Conservation (phyloP, 2,329 filamentous ascomycete species). For the Clonostachys byssicola region DNA sequence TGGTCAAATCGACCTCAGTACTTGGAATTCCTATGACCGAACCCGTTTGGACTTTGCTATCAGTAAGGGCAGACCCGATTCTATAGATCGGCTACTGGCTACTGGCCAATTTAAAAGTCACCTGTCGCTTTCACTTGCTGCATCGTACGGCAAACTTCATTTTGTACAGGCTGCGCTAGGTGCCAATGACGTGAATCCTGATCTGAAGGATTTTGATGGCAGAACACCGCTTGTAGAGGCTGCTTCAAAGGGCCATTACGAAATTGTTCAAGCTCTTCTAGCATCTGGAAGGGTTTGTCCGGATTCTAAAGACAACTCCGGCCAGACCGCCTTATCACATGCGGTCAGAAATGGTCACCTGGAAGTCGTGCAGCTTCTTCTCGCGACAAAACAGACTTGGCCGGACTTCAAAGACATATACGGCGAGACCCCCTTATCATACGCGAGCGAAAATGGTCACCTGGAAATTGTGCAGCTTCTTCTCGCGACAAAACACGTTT, state of each 20-base stretch:
- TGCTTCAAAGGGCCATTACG: neutral
- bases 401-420: neutral
- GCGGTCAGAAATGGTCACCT: neutral
- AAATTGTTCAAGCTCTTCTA: neutral
- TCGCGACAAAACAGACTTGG: neutral
- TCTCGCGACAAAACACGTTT: neutral
- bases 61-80: too few relatives aligned
- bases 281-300: neutral
- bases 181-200: too few relatives aligned
- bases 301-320: neutral
- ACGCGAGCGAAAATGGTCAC: neutral
- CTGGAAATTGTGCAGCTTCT: neutral
- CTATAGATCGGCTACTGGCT: too few relatives aligned
- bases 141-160: too few relatives aligned
- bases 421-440: neutral
- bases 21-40: too few relatives aligned
- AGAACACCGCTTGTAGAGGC: neutral
- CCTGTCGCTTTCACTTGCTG: too few relatives aligned
- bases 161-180: too few relatives aligned
- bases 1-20: too few relatives aligned
- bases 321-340: neutral
- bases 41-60: too few relatives aligned
- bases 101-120: too few relatives aligned
- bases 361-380: neutral
- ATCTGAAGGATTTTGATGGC: neutral